Evolutionary conservation across 768 basidiomycete genomes (phyloP), one percentile per base, ranked within the genome.

Genomic region (Suillus ampliporus): DNA sequence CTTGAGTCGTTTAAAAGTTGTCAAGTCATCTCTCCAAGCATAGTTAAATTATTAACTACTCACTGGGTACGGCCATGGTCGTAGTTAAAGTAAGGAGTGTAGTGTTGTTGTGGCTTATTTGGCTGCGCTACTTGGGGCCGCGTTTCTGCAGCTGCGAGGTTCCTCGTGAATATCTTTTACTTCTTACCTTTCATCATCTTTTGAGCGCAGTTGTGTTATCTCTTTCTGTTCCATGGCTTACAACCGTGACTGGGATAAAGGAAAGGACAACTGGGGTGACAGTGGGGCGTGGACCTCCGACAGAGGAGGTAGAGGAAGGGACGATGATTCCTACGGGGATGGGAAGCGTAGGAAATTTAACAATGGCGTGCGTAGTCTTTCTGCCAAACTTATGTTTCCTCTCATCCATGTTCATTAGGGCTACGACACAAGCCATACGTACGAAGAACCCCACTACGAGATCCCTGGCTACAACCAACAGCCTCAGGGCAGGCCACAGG

Each of bases 191-290:
- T 40, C 65, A 68, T 61, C 66, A 72, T 62, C 61, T 57, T 64
- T 67, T 61, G 46, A 48, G 58, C 59, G 47, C 37, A 51, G 31
- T 44, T 40, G 38, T 44, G 52, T 58, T 41, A 46, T 38, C 46
- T 43, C 41, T 62, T 58, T 66, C 48, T 63, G 53, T 67, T 52
- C 61, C 23, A 91, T 92, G 90, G 82, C 89, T 56, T 86, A 89
- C 77, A 90, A 90, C 77, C 87, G 93, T 66, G 91, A 94, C 81
- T 94, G 93, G 92, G 91, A 93, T 79, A 84, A 83, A 75, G 92
- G 91, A 57, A 93, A 92, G 76, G 84, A 87, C 51, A 43, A 58
- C 57, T 88, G 86, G 86, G 69, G 76, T 62, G 84, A 88, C 51
- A 68, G 74, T 67, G 68, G 73, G 37, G 70, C 79, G 53, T 85